Conservation (phyloP, 1,284 basidiomycete genomes). For the Ustilago loliicola region DNA sequence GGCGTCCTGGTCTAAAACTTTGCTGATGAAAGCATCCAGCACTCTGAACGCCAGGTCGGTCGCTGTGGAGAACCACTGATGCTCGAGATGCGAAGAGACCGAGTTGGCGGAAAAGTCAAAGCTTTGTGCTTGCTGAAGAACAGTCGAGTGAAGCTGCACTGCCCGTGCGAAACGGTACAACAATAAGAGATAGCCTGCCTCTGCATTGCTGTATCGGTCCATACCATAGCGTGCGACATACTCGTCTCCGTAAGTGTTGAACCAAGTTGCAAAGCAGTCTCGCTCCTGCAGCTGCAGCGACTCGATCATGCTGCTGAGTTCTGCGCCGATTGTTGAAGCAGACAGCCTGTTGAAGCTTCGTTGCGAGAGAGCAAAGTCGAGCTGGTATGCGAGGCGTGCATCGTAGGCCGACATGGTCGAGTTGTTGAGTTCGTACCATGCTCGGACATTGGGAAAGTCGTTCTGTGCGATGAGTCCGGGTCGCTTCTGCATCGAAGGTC, state of each 20-base stretch:
- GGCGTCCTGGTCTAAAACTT: slow-evolving; percentile 30
- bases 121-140: neutral
- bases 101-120: neutral
- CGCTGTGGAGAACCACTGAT: slow-evolving; percentile 15
- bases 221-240: slow-evolving; percentile 28
- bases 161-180: slow-evolving; percentile 27
- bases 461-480: slow-evolving; percentile 21
- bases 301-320: slow-evolving; percentile 16
- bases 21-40: slow-evolving; percentile 26
- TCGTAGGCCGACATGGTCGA: slow-evolving; percentile 32
- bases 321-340: neutral
- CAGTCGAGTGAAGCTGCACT: slow-evolving; percentile 11
- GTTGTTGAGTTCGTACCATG: slow-evolving; percentile 35
- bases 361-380: slow-evolving; percentile 38
- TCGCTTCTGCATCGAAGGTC: slow-evolving; percentile 11
- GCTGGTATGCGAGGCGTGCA: slow-evolving; percentile 34
- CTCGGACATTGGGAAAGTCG: slow-evolving; percentile 26
- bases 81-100: slow-evolving; percentile 11
- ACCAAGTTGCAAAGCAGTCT: slow-evolving; percentile 28
- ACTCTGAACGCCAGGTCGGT: slow-evolving; percentile 32
- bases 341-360: slow-evolving; percentile 23
- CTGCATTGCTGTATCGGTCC: slow-evolving; percentile 34
- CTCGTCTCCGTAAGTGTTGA: slow-evolving; percentile 34
- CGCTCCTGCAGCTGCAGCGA: slow-evolving; percentile 16
- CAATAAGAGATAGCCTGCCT: slow-evolving; percentile 21